These are phyloP conservation scores for Neofusicoccum parvum DNA, from an alignment of 2,329 filamentous ascomycete species.

Conservation along the genomic window DNA sequence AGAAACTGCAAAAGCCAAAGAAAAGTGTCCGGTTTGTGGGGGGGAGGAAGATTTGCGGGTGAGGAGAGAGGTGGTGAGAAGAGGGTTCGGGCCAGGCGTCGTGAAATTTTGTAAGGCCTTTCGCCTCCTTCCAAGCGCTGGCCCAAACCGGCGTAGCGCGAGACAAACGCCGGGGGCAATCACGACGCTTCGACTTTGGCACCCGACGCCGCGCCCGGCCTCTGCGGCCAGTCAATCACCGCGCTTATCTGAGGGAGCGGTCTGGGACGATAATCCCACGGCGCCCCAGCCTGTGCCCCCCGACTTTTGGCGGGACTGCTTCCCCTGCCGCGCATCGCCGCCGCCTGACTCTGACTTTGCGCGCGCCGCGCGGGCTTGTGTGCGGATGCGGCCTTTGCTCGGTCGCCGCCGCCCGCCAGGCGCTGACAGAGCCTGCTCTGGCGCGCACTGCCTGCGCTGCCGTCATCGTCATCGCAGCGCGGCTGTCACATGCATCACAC, in stretches of 20 bases:
- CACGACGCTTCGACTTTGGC: slow-evolving; percentile 1
- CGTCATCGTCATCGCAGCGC: slow-evolving; percentile 14
- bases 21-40: slow-evolving; percentile 33
- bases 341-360: too few relatives aligned
- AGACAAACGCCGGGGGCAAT: neutral
- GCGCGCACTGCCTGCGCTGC: neutral
- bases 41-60: slow-evolving; percentile 22
- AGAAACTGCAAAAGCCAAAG: slow-evolving; percentile 39
- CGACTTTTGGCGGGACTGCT: neutral
- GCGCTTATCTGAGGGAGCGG: slow-evolving; percentile 13
- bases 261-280: slow-evolving; percentile 7
- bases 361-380: slow-evolving; percentile 3
- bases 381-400: slow-evolving; percentile 11
- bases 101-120: slow-evolving; percentile 22
- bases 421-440: too few relatives aligned
- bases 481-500: slow-evolving; percentile 3
- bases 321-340: neutral
- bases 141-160: slow-evolving; percentile 15
- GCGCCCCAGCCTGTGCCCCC: neutral
- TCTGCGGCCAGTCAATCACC: neutral
- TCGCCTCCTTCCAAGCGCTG: slow-evolving; percentile 11
- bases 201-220: slow-evolving; percentile 12
- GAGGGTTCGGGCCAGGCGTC: slow-evolving; percentile 20
- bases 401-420: neutral
- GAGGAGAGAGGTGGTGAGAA: slow-evolving; percentile 25